Conservation (phyloP, 176 grass and related monocot species). For the Eremochloa ophiuroides region DNA sequence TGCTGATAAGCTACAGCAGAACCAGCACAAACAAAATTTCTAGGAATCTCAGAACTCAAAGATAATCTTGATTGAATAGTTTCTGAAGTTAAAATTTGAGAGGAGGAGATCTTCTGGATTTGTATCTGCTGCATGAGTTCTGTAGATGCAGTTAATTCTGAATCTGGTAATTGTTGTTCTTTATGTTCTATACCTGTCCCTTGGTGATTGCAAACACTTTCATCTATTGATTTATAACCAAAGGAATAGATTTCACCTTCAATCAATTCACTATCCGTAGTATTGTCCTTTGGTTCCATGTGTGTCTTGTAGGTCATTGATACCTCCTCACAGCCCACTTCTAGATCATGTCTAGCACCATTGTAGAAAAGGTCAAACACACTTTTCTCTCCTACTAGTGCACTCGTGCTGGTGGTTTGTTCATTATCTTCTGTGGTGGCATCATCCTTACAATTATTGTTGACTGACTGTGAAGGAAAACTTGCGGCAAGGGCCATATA, state of each 20-base stretch:
- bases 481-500: constrained; percentile 78
- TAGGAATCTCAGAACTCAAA: constrained; percentile 32
- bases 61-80: constrained; percentile 28
- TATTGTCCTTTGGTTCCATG: constrained; percentile 13
- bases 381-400: constrained; percentile 17
- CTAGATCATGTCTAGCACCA: constrained; percentile 24
- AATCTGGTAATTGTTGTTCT: constrained; percentile 17
- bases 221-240: constrained; percentile 25
- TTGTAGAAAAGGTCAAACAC: constrained; percentile 27
- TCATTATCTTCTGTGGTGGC: constrained; percentile 31
- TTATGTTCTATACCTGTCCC: constrained; percentile 35
- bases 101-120: constrained; percentile 35
- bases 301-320: constrained; percentile 19
- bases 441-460: constrained; percentile 26
- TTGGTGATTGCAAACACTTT: constrained; percentile 14
- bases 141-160: constrained; percentile 14
- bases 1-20: constrained; percentile 21
- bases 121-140: constrained; percentile 18
- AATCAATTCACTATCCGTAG: constrained; percentile 23
- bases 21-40: constrained; percentile 4
- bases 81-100: constrained; percentile 32
- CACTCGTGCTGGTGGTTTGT: constrained; percentile 29
- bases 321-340: constrained; percentile 26
- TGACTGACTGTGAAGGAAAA: constrained; percentile 44
- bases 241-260: constrained; percentile 6